Evolutionary conservation across 345 rosid genomes (phyloP).

Genomic region (Eucalyptus lansdowneana): DNA sequence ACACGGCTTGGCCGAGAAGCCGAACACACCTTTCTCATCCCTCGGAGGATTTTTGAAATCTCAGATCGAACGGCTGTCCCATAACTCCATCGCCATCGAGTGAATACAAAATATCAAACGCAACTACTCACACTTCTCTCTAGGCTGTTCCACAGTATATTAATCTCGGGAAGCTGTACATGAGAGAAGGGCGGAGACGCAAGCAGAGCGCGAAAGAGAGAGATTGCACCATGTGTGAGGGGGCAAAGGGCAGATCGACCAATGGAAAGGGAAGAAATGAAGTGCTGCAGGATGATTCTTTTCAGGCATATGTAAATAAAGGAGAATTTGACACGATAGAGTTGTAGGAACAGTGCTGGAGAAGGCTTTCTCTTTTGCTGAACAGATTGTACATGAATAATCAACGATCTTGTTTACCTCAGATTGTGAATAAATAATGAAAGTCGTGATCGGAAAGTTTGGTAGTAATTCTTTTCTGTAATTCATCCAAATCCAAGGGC

Average conservation of each 20-base stretch:
- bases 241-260: neutral
- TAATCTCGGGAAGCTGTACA: neutral
- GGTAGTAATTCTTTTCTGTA: neutral
- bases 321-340: neutral
- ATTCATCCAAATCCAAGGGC: neutral
- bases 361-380: no score
- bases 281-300: neutral
- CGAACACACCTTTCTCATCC: constrained; percentile 12
- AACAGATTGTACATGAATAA: neutral
- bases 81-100: constrained; percentile 20
- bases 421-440: neutral
- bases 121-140: neutral
- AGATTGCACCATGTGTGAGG: neutral
- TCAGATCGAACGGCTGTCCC: constrained; percentile 37
- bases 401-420: neutral
- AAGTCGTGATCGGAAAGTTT: neutral
- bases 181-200: neutral
- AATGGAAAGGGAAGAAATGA: neutral
- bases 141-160: neutral
- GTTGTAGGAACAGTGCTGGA: neutral
- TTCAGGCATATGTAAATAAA: neutral
- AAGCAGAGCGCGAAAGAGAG: neutral
- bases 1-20: neutral
- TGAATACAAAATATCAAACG: neutral
- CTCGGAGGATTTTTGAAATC: constrained; percentile 36